Base-by-base conservation (phyloP, 148 eudicot genomes). In the Vaccinium vitisidaea region DNA sequence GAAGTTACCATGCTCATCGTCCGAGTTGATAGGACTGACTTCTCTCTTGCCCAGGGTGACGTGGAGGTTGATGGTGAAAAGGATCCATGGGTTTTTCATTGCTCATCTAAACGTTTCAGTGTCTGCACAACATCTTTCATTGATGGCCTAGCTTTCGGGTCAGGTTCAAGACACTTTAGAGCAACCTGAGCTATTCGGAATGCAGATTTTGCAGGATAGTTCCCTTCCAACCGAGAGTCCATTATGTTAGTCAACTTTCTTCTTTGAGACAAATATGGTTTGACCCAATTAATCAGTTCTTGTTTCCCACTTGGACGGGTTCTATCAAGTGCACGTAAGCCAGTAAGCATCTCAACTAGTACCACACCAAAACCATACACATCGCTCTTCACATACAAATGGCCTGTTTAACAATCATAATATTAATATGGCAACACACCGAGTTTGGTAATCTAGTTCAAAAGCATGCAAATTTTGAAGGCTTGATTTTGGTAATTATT, bases 51-150 rank as follows among this genome's bases (percentile, higher is more conserved):
- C 80, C 84, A 12, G 75, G 84, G 25, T 27, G 12, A 71, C 52
- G 7, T 23, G 27, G 11, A 43, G 76, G 25, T 48, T 7, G 18
- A 32, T 83, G 16, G 0, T 13, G 9, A 12, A 13, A 46, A 4
- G 32, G n/a, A n/a, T 63, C 30, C 70, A n/a, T 63, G 30, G 30
- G 84, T 75, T 82, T 90, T 58, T 89, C 94, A 54, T 89, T 86
- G 21, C 82, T 73, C 90, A 30, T 89, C 89, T 10, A 92, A 83
- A 27, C 55, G 84, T 81, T 91, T 91, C 3, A 96, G 86, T 55
- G 82, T 84, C 86, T 88, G 90, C 18, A 96, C 87, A 13, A 94
- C 93, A 84, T 92, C 96, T 88, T 94, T 83, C 98, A 96, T 96
- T 12, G 98, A 87, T 18, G 98, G 98, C 74, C 98, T 87, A 23